Base-by-base conservation (phyloP, 805 yeast species). In the Yarrowia deformans region DNA sequence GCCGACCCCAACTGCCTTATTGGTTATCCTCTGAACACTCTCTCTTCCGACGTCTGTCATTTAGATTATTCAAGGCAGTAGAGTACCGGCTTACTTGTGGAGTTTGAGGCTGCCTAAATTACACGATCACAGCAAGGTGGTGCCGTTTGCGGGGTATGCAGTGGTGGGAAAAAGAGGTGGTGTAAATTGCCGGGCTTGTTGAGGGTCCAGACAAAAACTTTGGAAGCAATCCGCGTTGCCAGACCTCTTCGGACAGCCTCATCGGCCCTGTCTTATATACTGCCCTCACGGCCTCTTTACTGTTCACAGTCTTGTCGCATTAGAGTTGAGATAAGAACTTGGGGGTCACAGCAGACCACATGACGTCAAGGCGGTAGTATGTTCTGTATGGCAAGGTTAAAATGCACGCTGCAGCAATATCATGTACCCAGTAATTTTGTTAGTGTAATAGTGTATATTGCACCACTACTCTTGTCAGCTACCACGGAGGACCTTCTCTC, bases 351-450 rank as follows among this genome's bases (percentile, higher is more conserved):
- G 58, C 45, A 29, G 39, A 56, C 63, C 63, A 56, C 63, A 56
- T 56, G 63, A 56, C 63, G 48, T 56, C 63, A 56, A 56, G 63
- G 63, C 63, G 48, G 61, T 54, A 16, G 61, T 54, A 16, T n/a
- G 48, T 2, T 16, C 29, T 10, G 49, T 16, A 14, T 32, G 58
- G 42, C 23, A 40, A 40, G 42, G n/a, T 32, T 56, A 56, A 56
- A 54, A 19, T 13, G 19, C 35, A 8, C 29, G 29, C 19, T 54
- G 60, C 60, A 54, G 45, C 60, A 54, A 54, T 54, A 54, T 54
- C 60, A 54, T 54, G 45, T 23, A 23, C 29, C 29, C 29, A 23
- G 29, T 54, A 37, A 54, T 54, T 54, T 54, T 35, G 60, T 54
- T 54, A 54, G 45, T 39, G 45, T 23, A 8, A 39, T 19, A 19